These are phyloP conservation scores for Pseudomicrostroma phylloplanum DNA, from an alignment of 1,284 basidiomycete genomes.

Conservation along the genomic window DNA sequence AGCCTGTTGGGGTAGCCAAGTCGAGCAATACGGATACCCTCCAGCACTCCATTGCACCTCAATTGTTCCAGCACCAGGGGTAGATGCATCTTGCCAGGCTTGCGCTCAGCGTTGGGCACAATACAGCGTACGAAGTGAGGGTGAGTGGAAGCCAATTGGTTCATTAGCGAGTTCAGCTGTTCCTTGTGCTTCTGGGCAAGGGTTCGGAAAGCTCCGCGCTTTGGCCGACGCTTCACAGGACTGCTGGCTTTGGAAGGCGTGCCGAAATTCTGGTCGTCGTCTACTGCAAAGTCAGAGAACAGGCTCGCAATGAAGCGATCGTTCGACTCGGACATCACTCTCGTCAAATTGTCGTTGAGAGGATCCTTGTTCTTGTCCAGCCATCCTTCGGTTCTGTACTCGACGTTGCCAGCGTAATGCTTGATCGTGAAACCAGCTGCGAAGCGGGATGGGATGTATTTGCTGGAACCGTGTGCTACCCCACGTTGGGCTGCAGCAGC, in stretches of 20 bases:
- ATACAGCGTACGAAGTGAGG: slow-evolving; percentile 99
- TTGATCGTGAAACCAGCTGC: slow-evolving; percentile 87
- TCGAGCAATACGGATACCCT: slow-evolving; percentile 96
- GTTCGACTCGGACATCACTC: slow-evolving; percentile 75
- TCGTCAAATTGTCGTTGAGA: slow-evolving; percentile 88
- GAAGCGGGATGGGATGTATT: slow-evolving; percentile 82
- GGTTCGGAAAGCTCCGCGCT: slow-evolving; percentile 95
- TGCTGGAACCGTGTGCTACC: slow-evolving; percentile 55
- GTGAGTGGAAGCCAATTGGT: slow-evolving; percentile 84
- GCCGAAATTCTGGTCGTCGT: slow-evolving; percentile 56
- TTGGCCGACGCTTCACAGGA: slow-evolving; percentile 64
- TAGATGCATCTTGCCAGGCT: slow-evolving; percentile 83
- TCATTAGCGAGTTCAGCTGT: slow-evolving; percentile 85
- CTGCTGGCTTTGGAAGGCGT: slow-evolving; percentile 10
- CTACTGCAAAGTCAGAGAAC: slow-evolving; percentile 72
- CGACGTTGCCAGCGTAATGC: slow-evolving; percentile 94
- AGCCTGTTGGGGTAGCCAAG: slow-evolving; percentile 94
- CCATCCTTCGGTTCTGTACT: slow-evolving; percentile 94
- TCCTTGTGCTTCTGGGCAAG: slow-evolving; percentile 94
- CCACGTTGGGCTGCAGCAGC: slow-evolving; percentile 26
- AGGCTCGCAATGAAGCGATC: slow-evolving; percentile 75
- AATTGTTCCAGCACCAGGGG: slow-evolving; percentile 94
- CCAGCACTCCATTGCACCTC: slow-evolving; percentile 96
- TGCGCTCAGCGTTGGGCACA: slow-evolving; percentile 88
- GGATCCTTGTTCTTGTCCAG: slow-evolving; percentile 99